Base-by-base conservation (phyloP, 2,329 filamentous ascomycete species). In the Cladosporium sphaerospermum region DNA sequence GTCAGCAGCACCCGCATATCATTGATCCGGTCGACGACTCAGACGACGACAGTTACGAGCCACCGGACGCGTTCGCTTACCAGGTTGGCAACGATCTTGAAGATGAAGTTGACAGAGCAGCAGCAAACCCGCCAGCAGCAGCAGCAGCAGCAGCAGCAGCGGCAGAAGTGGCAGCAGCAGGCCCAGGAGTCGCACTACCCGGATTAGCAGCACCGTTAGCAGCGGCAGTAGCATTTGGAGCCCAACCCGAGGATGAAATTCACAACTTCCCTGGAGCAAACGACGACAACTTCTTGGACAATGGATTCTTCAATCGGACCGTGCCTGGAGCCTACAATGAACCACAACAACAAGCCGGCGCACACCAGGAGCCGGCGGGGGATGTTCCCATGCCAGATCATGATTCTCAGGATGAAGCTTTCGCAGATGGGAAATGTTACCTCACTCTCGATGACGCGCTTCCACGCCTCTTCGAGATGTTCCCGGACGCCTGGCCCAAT, bases 401-500 rank as follows among this genome's bases (percentile, higher is more conserved):
- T 28, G 23, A 28, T 28, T 28, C 23, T 28, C 23, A 28, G 23
- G 3, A 28, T 28, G 23, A 31, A 6, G 16, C 39, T 5, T 28
- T 44, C 13, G 11, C 47, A 14, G 28, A 51, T 37, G 18, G 23
- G 4, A 28, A 45, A 4, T 31, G 36, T 7, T 49, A n/a, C 8
- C 36, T 61, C 19, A 62, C 60, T 11, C 53, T 45, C 10, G 64
- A 67, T 13, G 40, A 42, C 16, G 66, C 64, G 45, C 52, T 69
- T 18, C 52, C 59, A 23, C 58, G 52, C 9, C 57, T 69, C 16
- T 57, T 66, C 6, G 64, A 62, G 23, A 59, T 69, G 18, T 67
- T 69, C 36, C 67, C 67, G 23, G 65, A 69, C 37, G 58, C 69
- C 54, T 60, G 53, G 14, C 65, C 64, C 40, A 62, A 67, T 2